Conservation (phyloP, 73 alveolate genomes). For the Uronychia setigera region DNA sequence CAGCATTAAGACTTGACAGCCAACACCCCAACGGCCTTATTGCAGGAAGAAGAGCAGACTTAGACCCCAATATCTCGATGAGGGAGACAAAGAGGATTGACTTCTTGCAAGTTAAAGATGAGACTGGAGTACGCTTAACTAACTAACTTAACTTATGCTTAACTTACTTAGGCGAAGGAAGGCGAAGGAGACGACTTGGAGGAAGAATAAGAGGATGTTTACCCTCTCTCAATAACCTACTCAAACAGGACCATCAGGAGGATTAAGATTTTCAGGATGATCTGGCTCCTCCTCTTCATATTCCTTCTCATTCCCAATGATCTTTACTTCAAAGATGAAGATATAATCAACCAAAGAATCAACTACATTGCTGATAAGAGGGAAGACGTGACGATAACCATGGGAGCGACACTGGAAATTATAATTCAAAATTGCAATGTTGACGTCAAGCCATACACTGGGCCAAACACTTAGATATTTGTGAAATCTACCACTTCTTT, state of each 20-base stretch:
- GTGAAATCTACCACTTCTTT: neutral
- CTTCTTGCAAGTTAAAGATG: neutral
- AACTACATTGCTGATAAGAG: slow-evolving; percentile 13
- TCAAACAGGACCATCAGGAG: neutral
- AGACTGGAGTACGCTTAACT: neutral
- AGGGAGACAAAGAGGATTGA: neutral
- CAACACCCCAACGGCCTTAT: slow-evolving; percentile 1
- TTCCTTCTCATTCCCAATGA: neutral
- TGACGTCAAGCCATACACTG: neutral
- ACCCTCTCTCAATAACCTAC: slow-evolving; percentile 16
- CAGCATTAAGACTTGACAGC: neutral
- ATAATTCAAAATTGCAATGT: slow-evolving; percentile 1
- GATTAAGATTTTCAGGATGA: neutral
- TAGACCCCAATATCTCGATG: neutral
- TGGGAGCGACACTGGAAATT: neutral
- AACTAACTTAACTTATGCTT: too few relatives aligned
- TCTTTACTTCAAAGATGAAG: neutral
- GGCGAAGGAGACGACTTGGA: neutral
- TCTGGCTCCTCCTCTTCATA: neutral
- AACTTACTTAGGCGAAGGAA: neutral
- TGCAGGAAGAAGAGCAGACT: neutral
- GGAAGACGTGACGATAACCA: neutral
- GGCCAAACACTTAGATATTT: neutral
- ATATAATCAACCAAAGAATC: neutral
- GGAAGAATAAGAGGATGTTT: slow-evolving; percentile 20